Base-by-base conservation (phyloP, 306 rosid species). In the Dalbergia oliveri region DNA sequence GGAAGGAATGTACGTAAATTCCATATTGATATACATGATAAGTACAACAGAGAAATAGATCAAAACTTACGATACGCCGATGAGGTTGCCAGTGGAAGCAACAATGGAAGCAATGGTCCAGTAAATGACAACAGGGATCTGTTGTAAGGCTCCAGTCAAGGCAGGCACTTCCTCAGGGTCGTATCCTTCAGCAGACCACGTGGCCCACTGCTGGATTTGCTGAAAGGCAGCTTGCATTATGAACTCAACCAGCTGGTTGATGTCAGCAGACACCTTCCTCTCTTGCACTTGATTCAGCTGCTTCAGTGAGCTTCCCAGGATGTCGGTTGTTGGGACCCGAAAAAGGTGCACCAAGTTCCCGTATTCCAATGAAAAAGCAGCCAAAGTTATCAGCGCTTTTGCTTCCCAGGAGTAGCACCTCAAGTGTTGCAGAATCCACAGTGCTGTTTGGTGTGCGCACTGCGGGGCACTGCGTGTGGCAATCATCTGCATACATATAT, bases 331-430 rank as follows among this genome's bases (percentile, higher is more conserved):
- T 8, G 80, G 39, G 9, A 43, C 39, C 16, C 66, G 31, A 15
- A 0, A 16, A 53, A 79, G 87, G 57, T 69, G 71, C 59, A 33
- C 18, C 12, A 69, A 23, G 11, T 33, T 75, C 4, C 87, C 87
- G 11, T 75, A 84, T 18, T 84, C 87, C 79, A 84, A 47, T n/a
- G 66, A 1, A 59, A 84, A 57, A 19, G 87, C 84, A 11, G 82
- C 84, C 21, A 84, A 68, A 0, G 76, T 26, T 69, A 84, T 84
- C 0, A 89, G 70, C 37, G 87, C 89, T 67, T 93, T 93, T 41
- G 97, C 90, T 19, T 87, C 91, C 97, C 97, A 93, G 0, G 86
- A 50, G 35, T 83, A 93, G 72, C 33, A 26, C 47, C 85, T 81
- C 16, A 86, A 82, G 19, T 56, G 66, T 44, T 84, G 82, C 4